Conservation (phyloP, 148 eudicot genomes). For the Polygonum maritimum region DNA sequence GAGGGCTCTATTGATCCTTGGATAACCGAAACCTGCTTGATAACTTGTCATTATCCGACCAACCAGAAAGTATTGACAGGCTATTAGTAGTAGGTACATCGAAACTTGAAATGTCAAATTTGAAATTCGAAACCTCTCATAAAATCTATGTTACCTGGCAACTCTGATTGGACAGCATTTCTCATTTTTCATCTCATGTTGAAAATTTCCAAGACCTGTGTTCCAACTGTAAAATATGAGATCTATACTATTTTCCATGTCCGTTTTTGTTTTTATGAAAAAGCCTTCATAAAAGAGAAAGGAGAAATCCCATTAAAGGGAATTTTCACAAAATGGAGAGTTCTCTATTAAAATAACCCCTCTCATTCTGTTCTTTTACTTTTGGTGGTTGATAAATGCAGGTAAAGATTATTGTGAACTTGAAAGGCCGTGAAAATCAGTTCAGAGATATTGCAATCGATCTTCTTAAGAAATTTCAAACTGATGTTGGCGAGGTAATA, state of each 20-base stretch:
- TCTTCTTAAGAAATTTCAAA: slow-evolving; percentile 63
- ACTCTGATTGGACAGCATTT: too few relatives aligned
- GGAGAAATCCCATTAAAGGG: neutral
- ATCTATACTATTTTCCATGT: too few relatives aligned
- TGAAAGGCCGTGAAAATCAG: slow-evolving; percentile 78
- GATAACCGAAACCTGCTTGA: too few relatives aligned
- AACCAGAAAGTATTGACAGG: too few relatives aligned
- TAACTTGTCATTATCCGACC: too few relatives aligned
- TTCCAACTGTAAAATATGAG: too few relatives aligned
- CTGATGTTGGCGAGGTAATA: slow-evolving; percentile 83
- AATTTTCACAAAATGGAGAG: neutral
- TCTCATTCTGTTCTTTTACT: neutral
- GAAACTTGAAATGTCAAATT: neutral
- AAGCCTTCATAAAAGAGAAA: neutral
- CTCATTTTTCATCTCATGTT: too few relatives aligned
- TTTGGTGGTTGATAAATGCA: slow-evolving; percentile 23
- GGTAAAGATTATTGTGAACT: slow-evolving; percentile 77
- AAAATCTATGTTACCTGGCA: too few relatives aligned
- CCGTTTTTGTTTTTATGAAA: too few relatives aligned
- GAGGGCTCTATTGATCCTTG: too few relatives aligned
- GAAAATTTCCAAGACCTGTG: too few relatives aligned
- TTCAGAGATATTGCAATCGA: slow-evolving; percentile 64
- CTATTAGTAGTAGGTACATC: too few relatives aligned
- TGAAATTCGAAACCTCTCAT: neutral
- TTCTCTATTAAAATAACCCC: neutral